phyloP scores from a whole-genome alignment of 179 eudicot species.

The Beta macrorhiza region DNA sequence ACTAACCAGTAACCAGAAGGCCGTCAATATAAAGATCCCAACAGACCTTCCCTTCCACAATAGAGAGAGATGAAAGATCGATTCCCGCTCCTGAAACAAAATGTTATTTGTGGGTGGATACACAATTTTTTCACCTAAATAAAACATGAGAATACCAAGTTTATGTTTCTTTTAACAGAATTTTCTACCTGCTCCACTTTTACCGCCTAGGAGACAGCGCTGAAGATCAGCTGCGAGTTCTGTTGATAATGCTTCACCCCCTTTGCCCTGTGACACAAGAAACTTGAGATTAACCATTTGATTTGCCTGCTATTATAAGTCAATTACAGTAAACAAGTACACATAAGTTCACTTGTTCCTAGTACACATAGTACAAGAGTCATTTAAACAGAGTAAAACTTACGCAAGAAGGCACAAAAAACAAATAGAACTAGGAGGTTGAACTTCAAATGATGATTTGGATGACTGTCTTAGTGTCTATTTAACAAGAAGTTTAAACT shows the following conservation, averaged over 20 bases:
- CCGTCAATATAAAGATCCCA: conserved; percentile 97
- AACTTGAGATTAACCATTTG: background rate
- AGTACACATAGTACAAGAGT: too few relatives aligned
- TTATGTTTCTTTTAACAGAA: background rate
- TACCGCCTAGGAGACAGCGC: conserved; percentile 82
- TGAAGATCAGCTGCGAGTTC: conserved; percentile 79
- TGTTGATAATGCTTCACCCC: conserved; percentile 81
- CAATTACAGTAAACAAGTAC: background rate
- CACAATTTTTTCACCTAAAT: background rate
- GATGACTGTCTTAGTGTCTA: too few relatives aligned
- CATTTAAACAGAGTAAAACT: too few relatives aligned
- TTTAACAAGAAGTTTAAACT: background rate
- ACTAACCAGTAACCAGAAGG: conserved; percentile 81
- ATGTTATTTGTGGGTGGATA: background rate
- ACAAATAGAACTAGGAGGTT: background rate
- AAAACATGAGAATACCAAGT: background rate
- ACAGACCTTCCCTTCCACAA: conserved; percentile 80
- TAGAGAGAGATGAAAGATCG: conserved; percentile 75
- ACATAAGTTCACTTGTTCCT: background rate
- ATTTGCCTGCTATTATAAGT: background rate
- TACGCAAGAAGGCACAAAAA: too few relatives aligned
- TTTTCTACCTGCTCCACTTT: conserved; percentile 49
- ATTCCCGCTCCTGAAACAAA: conserved; percentile 76
- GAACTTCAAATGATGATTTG: background rate
- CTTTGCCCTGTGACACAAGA: conserved; percentile 64